Conservation (phyloP, 495 filamentous ascomycete genomes). For the Penicillium samsonianum region DNA sequence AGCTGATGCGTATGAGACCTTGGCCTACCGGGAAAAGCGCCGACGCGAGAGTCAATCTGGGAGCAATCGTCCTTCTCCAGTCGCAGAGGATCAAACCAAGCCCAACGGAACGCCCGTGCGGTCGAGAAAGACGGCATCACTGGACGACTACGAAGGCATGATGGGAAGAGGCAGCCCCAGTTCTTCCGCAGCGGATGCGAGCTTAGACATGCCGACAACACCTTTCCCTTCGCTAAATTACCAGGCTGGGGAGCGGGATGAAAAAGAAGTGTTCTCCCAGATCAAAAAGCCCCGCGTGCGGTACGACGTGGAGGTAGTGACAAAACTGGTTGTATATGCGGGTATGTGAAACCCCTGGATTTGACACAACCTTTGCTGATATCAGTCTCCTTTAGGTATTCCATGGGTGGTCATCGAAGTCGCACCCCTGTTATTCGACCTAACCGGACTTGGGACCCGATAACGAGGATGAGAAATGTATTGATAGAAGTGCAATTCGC, state of each 20-base stretch:
- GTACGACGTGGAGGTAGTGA: constrained; percentile 97
- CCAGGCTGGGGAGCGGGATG: constrained; percentile 52
- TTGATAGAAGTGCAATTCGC: background rate
- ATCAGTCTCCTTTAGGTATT: constrained; percentile 26
- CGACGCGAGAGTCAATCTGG: constrained; percentile 69
- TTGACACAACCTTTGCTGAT: constrained; percentile 7
- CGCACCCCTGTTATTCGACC: constrained; percentile 34
- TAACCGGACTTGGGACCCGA: constrained; percentile 36
- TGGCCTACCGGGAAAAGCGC: constrained; percentile 86
- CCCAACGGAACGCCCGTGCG: constrained; percentile 20
- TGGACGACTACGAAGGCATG: constrained; percentile 67
- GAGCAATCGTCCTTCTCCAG: constrained; percentile 30
- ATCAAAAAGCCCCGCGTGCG: constrained; percentile 85
- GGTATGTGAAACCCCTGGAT: constrained; percentile 55
- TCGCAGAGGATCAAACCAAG: constrained; percentile 22
- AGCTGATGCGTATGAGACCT: constrained; percentile 92
- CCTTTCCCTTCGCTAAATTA: constrained; percentile 37
- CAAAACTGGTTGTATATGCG: constrained; percentile 92
- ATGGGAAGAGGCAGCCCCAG: constrained; percentile 59
- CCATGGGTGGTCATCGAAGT: constrained; percentile 37
- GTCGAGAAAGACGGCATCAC: constrained; percentile 40
- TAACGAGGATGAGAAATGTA: constrained; percentile 4
- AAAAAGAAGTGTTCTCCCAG: constrained; percentile 80
- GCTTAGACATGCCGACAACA: constrained; percentile 20
- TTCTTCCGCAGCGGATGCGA: constrained; percentile 29